phyloP scores from a whole-genome alignment of 768 basidiomycete species.

The Bullera alba region DNA sequence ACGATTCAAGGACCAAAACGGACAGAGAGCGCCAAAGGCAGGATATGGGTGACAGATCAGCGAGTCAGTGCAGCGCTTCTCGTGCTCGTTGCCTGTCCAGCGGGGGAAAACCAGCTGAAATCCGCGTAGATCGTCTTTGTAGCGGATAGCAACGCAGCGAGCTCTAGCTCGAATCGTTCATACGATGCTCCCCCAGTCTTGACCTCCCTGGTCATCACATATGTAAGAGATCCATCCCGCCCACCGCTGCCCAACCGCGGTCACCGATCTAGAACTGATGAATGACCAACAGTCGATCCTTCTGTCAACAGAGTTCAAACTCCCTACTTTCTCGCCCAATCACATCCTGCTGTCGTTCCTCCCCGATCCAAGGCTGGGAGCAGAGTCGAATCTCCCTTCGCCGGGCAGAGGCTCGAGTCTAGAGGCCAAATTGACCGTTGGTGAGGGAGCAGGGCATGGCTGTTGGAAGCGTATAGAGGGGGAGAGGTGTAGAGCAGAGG shows the following conservation, averaged over 20 bases:
- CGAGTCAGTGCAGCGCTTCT: constrained; percentile 12
- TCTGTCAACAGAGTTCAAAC: constrained; percentile 22
- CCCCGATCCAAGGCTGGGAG: constrained; percentile 8
- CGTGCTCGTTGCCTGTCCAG: neutral
- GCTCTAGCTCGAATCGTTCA: no score
- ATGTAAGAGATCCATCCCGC: constrained; percentile 11
- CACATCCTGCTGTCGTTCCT: constrained; percentile 24
- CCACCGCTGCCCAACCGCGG: neutral
- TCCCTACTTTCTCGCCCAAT: constrained; percentile 34
- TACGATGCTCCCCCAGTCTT: constrained; percentile 13
- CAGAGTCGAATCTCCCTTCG: constrained; percentile 12
- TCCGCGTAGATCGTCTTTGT: constrained; percentile 16
- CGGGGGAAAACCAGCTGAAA: neutral
- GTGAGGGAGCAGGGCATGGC: constrained; percentile 31
- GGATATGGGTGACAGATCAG: constrained; percentile 35
- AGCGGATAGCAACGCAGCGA: constrained; percentile 6
- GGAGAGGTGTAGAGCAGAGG: constrained; percentile 20
- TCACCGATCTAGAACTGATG: neutral
- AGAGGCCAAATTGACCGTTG: constrained; percentile 30
- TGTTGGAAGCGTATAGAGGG: constrained; percentile 38
- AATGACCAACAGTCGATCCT: constrained; percentile 12
- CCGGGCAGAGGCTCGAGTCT: constrained; percentile 26
- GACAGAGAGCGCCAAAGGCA: constrained; percentile 22
- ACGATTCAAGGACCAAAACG: constrained; percentile 34
- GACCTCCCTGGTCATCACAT: constrained; percentile 20